These are phyloP conservation scores for Colletotrichum noveboracense DNA, from an alignment of 2,329 filamentous ascomycete genomes.

Conservation along the genomic window DNA sequence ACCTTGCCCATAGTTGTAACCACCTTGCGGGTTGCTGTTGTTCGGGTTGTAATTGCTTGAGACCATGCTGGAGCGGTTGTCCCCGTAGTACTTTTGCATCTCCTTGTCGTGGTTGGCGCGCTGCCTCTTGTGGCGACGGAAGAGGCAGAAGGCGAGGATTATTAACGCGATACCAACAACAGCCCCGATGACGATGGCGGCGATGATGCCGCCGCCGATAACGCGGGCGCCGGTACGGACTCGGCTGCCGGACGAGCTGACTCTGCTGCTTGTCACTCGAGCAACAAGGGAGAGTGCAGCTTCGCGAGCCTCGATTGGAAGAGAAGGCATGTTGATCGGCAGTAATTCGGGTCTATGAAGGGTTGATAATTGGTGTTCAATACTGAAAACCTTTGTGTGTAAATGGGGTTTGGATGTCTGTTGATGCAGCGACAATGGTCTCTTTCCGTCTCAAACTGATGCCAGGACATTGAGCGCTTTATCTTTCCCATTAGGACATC, in stretches of 20 bases:
- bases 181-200: not conserved
- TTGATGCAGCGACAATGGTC: not conserved
- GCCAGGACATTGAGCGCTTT: not conserved
- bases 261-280: not conserved
- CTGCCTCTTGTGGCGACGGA: not conserved
- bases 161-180: not conserved
- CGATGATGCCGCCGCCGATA: conserved; percentile 6
- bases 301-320: not conserved
- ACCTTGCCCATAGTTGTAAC: not conserved
- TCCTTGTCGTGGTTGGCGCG: not conserved
- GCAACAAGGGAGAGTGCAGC: not conserved
- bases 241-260: not conserved
- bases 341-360: too few relatives aligned
- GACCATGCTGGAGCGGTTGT: conserved; percentile 10
- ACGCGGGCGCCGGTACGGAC: not conserved
- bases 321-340: too few relatives aligned
- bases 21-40: not conserved
- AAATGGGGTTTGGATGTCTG: too few relatives aligned
- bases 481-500: not conserved
- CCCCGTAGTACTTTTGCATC: conserved; percentile 14
- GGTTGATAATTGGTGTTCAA: too few relatives aligned
- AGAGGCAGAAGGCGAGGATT: not conserved
- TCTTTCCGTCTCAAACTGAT: not conserved
- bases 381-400: too few relatives aligned
- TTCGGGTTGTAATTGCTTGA: not conserved